These are phyloP conservation scores for Leersia perrieri DNA, from an alignment of 176 grass and related monocot genomes.

Conservation along the genomic window DNA sequence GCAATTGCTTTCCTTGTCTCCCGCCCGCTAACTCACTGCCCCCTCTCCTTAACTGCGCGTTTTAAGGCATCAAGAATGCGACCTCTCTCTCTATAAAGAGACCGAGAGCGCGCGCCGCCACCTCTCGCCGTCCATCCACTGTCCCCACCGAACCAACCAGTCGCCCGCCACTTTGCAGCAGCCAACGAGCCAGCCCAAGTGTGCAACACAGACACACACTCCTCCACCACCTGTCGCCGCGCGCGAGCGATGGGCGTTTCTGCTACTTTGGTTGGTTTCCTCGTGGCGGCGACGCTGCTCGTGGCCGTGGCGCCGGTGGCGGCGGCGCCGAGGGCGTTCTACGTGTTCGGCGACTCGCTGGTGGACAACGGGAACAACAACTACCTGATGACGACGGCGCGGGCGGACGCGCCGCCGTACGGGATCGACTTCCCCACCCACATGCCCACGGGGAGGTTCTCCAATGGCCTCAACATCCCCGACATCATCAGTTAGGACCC, in stretches of 20 bases:
- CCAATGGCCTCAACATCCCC: constrained; percentile 77
- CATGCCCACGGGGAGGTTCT: constrained; percentile 71
- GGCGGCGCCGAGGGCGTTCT: constrained; percentile 52
- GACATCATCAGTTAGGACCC: constrained; percentile 65
- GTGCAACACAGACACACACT: too few species aligned
- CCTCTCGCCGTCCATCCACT: not conserved
- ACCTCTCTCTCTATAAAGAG: not conserved
- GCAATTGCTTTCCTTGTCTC: not conserved
- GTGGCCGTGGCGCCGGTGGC: not conserved
- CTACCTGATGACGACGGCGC: constrained; percentile 64
- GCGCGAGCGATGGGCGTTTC: constrained; percentile 33
- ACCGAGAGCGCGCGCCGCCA: not conserved
- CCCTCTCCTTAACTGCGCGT: not conserved
- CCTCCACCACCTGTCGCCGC: too few species aligned
- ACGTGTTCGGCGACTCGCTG: constrained; percentile 79
- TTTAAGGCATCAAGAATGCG: not conserved
- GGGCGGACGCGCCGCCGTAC: constrained; percentile 67
- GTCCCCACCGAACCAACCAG: too few species aligned
- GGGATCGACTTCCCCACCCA: constrained; percentile 71
- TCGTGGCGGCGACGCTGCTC: not conserved
- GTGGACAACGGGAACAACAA: constrained; percentile 89
- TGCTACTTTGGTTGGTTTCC: not conserved
- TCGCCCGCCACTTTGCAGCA: too few species aligned
- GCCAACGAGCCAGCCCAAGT: not conserved
- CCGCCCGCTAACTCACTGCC: not conserved